Conservation (phyloP, 495 filamentous ascomycete genomes). For the Clohesyomyces aquaticus region DNA sequence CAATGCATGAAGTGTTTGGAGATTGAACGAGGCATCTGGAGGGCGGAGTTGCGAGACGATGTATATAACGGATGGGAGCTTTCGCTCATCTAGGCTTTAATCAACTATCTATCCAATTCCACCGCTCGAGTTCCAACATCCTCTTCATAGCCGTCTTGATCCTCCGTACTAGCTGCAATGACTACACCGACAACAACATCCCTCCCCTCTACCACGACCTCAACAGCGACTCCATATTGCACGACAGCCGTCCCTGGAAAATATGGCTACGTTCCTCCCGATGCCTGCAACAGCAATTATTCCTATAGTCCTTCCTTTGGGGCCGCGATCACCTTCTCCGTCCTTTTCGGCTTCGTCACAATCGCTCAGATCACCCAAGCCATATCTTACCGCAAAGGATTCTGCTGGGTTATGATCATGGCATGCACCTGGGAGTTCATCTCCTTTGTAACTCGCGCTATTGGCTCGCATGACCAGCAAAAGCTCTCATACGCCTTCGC, state of each 20-base stretch:
- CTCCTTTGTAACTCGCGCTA: slow-evolving; percentile 49
- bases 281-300: slow-evolving; percentile 38
- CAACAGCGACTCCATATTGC: slow-evolving; percentile 26
- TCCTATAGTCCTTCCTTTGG: slow-evolving; percentile 30
- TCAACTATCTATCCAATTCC: not conserved
- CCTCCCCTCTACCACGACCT: slow-evolving; percentile 23
- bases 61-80: no score
- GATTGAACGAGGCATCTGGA: not conserved
- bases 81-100: slow-evolving; percentile 3
- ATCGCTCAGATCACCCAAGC: slow-evolving; percentile 35
- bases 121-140: not conserved
- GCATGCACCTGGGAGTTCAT: slow-evolving; percentile 51
- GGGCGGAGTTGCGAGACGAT: not conserved
- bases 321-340: slow-evolving; percentile 34
- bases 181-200: slow-evolving; percentile 18
- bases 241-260: slow-evolving; percentile 36
- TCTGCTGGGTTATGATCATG: slow-evolving; percentile 59
- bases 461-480: slow-evolving; percentile 51
- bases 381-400: slow-evolving; percentile 35
- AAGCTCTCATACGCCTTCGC: slow-evolving; percentile 35
- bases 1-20: not conserved
- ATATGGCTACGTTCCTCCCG: slow-evolving; percentile 38
- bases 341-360: slow-evolving; percentile 39
- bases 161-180: no score
- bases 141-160: not conserved